phyloP scores from a whole-genome alignment of 345 rosid species.

The Citrus trifoliata region DNA sequence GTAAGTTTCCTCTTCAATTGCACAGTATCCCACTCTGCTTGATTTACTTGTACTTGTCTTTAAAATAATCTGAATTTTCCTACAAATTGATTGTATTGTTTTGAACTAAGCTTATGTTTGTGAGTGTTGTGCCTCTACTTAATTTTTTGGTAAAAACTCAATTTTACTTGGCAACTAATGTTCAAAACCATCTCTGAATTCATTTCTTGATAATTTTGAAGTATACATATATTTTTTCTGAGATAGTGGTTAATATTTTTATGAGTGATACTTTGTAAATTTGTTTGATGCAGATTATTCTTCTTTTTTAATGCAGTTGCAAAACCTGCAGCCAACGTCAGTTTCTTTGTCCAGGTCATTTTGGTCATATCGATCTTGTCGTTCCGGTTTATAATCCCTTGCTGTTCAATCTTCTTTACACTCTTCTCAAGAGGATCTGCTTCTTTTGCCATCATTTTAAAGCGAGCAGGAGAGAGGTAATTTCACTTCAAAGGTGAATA shows the following conservation, averaged over 20 bases:
- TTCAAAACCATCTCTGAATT: not conserved
- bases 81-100: not conserved
- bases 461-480: constrained; percentile 39
- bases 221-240: not conserved
- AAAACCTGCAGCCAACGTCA: constrained; percentile 59
- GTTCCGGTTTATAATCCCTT: constrained; percentile 72
- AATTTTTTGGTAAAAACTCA: not conserved
- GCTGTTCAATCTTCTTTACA: constrained; percentile 59
- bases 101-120: not conserved
- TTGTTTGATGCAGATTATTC: constrained; percentile 5
- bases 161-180: not conserved
- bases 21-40: not conserved
- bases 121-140: not conserved
- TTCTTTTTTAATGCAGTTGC: constrained; percentile 60
- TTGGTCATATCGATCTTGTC: constrained; percentile 83
- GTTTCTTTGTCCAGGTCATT: constrained; percentile 81
- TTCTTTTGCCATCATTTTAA: constrained; percentile 64
- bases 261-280: not conserved
- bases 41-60: not conserved
- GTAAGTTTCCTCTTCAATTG: not conserved
- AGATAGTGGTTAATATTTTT: not conserved
- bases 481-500: not conserved
- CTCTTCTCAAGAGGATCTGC: constrained; percentile 59
- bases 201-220: not conserved
- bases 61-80: not conserved